These are phyloP conservation scores for Platanus orientalis DNA, from an alignment of 164 flowering plant species.

Conservation along the genomic window DNA sequence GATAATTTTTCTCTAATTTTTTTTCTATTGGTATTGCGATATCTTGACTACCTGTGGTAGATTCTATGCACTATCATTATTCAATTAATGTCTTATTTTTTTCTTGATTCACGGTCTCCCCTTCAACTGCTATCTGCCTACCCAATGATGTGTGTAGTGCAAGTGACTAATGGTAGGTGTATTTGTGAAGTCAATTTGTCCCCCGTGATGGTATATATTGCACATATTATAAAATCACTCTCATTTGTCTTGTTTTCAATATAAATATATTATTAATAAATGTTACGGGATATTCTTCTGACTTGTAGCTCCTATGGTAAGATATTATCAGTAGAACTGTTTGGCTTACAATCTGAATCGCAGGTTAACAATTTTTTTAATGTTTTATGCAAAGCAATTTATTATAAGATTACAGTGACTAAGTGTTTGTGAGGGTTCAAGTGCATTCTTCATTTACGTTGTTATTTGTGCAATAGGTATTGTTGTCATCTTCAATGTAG, in stretches of 20 bases:
- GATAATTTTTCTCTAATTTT: no score
- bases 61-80: no score
- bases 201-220: neutral
- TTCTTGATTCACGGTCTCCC: no score
- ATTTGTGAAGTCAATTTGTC: neutral
- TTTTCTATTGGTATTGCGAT: no score
- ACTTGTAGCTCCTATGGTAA: conserved; percentile 85
- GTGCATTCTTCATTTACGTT: conserved; percentile 22
- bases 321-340: neutral
- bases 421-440: conserved; percentile 14
- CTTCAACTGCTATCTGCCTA: no score
- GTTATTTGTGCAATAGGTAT: conserved; percentile 45
- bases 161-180: conserved; percentile 29
- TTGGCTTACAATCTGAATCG: neutral
- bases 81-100: no score
- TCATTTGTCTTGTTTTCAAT: neutral
- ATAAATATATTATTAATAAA: conserved; percentile 84
- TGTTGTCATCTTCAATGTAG: conserved; percentile 47
- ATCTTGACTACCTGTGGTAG: no score
- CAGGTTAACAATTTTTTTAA: no score
- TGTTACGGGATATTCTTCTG: conserved; percentile 77
- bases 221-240: neutral
- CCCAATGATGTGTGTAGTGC: no score
- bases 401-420: neutral
- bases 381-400: neutral